A percentile compares a stretch with the other conserved stretches of the same genome.
Evolutionary conservation across 208 protist genomes (phyloP).

Genomic region (Trypanosoma theileri): DNA sequence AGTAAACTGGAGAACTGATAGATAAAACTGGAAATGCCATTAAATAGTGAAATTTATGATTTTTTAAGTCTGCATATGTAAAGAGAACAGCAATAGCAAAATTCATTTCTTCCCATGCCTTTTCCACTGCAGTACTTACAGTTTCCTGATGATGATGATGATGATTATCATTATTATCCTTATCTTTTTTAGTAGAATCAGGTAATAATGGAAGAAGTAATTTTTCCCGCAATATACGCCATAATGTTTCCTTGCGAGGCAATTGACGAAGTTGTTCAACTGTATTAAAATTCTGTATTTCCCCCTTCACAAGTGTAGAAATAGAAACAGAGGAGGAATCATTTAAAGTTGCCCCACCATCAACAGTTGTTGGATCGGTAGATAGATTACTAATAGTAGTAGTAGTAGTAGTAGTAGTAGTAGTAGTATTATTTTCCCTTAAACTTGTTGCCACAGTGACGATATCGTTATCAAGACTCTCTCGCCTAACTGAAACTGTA

Average conservation of each 20-base stretch:
- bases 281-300: constrained; percentile 45
- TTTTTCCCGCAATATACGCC: constrained; percentile 18
- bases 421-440: neutral
- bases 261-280: constrained; percentile 22
- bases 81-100: constrained; percentile 78
- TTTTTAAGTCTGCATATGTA: constrained; percentile 95
- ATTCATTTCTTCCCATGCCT: constrained; percentile 37
- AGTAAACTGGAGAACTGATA: constrained; percentile 31
- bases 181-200: constrained; percentile 7
- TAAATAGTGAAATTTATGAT: constrained; percentile 93
- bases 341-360: no score
- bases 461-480: constrained; percentile 23
- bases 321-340: neutral
- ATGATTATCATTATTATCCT: constrained; percentile 18
- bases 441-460: neutral
- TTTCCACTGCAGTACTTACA: constrained; percentile 10
- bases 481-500: constrained; percentile 35
- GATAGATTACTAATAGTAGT: neutral
- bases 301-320: constrained; percentile 23
- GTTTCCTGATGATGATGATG: neutral
- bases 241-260: constrained; percentile 24
- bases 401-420: neutral
- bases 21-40: constrained; percentile 91
- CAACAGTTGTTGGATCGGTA: neutral
- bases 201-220: constrained; percentile 32